Conservation (phyloP, 2,329 filamentous ascomycete species). For the Dothidotthia symphoricarpi region DNA sequence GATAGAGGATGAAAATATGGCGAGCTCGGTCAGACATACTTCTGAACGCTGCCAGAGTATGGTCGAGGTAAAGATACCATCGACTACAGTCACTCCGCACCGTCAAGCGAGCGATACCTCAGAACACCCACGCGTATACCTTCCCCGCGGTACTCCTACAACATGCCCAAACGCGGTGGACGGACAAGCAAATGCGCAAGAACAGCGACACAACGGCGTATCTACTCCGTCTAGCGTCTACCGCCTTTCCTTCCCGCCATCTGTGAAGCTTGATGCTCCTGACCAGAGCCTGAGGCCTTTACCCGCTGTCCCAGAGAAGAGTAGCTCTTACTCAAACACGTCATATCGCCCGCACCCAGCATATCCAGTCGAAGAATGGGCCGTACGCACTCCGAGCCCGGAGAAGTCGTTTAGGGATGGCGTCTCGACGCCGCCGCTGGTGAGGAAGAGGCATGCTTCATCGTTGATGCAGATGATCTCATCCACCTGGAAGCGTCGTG, state of each 20-base stretch:
- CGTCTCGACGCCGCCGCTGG: constrained; percentile 21
- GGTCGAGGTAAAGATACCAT: not conserved
- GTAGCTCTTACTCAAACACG: constrained; percentile 11
- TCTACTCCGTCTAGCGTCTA: constrained; percentile 9
- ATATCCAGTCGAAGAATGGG: constrained; percentile 29
- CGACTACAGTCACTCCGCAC: not conserved
- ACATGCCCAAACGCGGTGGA: not conserved
- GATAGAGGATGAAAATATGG: not conserved
- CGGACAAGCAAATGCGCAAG: constrained; percentile 2
- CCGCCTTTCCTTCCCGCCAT: constrained; percentile 27
- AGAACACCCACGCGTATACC: constrained; percentile 9
- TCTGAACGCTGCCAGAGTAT: not conserved
- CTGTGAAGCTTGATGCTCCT: constrained; percentile 18
- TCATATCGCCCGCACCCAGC: constrained; percentile 24
- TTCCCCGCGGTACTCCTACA: constrained; percentile 13
- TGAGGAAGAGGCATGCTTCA: constrained; percentile 12
- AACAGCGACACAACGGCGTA: constrained; percentile 6
- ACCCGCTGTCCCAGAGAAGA: constrained; percentile 21
- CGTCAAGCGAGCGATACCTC: not conserved
- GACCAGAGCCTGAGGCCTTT: constrained; percentile 9
- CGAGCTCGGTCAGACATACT: not conserved
- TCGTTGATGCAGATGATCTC: constrained; percentile 23
- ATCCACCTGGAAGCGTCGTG: constrained; percentile 26
- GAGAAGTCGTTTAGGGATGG: constrained; percentile 21
- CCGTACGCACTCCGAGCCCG: constrained; percentile 29